phyloP scores from a whole-genome alignment of 441 rosid genomes.

The Sinapis alba region DNA sequence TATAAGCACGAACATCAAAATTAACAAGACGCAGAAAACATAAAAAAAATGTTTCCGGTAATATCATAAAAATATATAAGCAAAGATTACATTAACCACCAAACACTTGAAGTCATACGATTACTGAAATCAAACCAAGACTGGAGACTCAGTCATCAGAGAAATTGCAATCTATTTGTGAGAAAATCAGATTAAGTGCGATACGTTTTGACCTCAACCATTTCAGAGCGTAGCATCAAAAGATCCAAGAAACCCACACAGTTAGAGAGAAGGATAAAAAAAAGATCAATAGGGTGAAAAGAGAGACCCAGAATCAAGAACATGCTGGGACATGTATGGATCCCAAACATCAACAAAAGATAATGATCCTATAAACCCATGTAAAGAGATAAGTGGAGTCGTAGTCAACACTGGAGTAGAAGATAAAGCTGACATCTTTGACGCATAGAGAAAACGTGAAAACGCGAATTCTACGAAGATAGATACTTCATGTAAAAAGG shows the following conservation, averaged over 20 bases:
- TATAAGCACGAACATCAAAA: too few species aligned
- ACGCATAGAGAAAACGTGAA: too few species aligned
- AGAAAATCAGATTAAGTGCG: not conserved
- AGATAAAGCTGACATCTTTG: not conserved
- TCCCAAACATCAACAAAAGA: conserved; percentile 32
- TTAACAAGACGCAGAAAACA: not conserved
- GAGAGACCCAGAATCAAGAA: conserved; percentile 27
- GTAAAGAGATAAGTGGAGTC: conserved; percentile 27
- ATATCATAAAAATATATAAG: not conserved
- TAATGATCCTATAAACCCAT: conserved; percentile 40
- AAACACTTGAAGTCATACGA: not conserved
- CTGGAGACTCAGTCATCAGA: not conserved
- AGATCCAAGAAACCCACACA: conserved; percentile 13
- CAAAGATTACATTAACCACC: not conserved
- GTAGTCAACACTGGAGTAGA: conserved; percentile 27
- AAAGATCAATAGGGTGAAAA: conserved; percentile 10
- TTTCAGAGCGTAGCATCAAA: conserved; percentile 11
- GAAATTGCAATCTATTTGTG: not conserved
- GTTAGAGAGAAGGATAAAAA: too few species aligned
- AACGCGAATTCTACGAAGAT: not conserved
- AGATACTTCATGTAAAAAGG: conserved; percentile 7
- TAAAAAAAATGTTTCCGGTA: too few species aligned
- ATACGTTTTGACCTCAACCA: conserved; percentile 4
- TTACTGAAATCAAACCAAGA: not conserved
- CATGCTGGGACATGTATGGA: conserved; percentile 7